phyloP scores from a whole-genome alignment of 2,329 filamentous ascomycete genomes.

The Pyrenophora teres region DNA sequence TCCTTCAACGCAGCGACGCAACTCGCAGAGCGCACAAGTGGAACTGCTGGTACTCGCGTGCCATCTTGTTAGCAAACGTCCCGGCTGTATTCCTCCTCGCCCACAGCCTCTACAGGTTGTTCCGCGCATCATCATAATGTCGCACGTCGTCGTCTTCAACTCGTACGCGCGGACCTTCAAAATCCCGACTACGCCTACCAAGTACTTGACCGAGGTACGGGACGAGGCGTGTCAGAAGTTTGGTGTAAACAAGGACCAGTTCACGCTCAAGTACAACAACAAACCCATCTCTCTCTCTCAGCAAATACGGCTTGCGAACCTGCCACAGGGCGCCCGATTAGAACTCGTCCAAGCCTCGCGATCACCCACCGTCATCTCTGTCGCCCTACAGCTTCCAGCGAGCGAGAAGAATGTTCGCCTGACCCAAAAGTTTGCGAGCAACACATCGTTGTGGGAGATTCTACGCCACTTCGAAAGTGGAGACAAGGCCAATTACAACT shows the following conservation, averaged over 20 bases:
- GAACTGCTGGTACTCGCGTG: constrained; percentile 36
- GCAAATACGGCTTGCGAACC: constrained; percentile 80
- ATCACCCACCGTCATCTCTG: constrained; percentile 81
- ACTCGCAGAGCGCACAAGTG: constrained; percentile 31
- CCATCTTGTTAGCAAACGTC: constrained; percentile 32
- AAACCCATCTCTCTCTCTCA: constrained; percentile 85
- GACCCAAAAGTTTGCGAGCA: constrained; percentile 84
- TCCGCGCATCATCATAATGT: constrained; percentile 65
- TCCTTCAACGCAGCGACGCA: constrained; percentile 35
- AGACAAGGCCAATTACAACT: constrained; percentile 61
- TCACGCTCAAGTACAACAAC: constrained; percentile 84
- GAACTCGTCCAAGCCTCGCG: constrained; percentile 88
- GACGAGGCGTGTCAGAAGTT: constrained; percentile 87
- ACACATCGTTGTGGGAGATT: constrained; percentile 86
- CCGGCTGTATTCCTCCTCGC: constrained; percentile 31
- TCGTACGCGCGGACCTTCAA: constrained; percentile 75
- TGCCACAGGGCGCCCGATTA: constrained; percentile 84
- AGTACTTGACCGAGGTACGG: constrained; percentile 81
- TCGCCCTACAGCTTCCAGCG: constrained; percentile 80
- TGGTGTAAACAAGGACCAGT: constrained; percentile 71
- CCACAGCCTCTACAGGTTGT: constrained; percentile 33
- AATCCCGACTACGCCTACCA: constrained; percentile 82
- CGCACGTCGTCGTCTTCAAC: constrained; percentile 87
- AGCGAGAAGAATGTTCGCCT: constrained; percentile 62
- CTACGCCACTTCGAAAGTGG: constrained; percentile 84